phyloP scores from a whole-genome alignment of 352 stramenopile genomes.

The Hyaloperonospora arabidopsidis region DNA sequence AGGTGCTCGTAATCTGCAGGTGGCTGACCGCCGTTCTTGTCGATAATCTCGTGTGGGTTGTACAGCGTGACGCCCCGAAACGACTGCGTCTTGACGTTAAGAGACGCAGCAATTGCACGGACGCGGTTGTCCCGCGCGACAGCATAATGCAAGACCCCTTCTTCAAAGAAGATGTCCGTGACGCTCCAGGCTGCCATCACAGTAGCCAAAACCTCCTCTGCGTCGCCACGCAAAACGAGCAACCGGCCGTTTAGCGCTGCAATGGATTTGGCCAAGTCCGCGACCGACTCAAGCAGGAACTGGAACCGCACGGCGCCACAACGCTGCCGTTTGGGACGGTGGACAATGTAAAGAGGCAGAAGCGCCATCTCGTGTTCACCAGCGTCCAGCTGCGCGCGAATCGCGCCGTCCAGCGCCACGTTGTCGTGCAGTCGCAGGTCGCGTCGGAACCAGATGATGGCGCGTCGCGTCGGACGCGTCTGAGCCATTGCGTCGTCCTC shows the following conservation, averaged over 20 bases:
- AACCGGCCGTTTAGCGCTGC: slow-evolving; percentile 30
- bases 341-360: slow-evolving; percentile 82
- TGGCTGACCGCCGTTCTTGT: slow-evolving; percentile 34
- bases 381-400: slow-evolving; percentile 21
- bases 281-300: slow-evolving; percentile 89
- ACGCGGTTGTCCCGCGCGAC: slow-evolving; percentile 39
- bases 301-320: slow-evolving; percentile 68
- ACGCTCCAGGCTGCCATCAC: slow-evolving; percentile 51
- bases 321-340: slow-evolving; percentile 63
- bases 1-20: slow-evolving; percentile 48
- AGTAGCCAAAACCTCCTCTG: slow-evolving; percentile 41
- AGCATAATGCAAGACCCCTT: slow-evolving; percentile 44
- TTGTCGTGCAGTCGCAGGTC: slow-evolving; percentile 95
- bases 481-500: too few relatives aligned
- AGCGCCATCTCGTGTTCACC: slow-evolving; percentile 26
- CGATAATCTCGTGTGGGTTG: slow-evolving; percentile 47
- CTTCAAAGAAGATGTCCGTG: slow-evolving; percentile 67
- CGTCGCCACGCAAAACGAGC: slow-evolving; percentile 51
- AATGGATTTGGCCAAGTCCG: slow-evolving; percentile 56
- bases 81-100: slow-evolving; percentile 32
- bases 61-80: slow-evolving; percentile 47
- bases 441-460: slow-evolving; percentile 90
- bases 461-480: slow-evolving; percentile 16
- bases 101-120: slow-evolving; percentile 25
- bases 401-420: slow-evolving; percentile 72